Base-by-base conservation (phyloP, 176 grass and related monocot species). In the Carex pumila region DNA sequence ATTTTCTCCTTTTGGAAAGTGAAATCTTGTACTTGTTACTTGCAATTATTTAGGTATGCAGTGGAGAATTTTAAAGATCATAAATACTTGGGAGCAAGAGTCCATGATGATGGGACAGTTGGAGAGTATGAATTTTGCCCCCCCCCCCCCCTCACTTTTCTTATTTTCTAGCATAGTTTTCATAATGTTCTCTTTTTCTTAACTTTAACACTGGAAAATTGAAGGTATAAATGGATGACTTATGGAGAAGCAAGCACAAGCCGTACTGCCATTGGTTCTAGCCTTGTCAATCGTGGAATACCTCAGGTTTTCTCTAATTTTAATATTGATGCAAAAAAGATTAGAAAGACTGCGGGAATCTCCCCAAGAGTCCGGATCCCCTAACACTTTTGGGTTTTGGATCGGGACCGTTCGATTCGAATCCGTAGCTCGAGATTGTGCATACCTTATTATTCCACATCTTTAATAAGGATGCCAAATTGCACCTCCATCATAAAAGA, bases 151-250 rank as follows among this genome's bases (percentile, higher is more conserved):
- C 3, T 50, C 2, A 0, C 19, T 64, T 56, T 52, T 74, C 29
- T 88, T 45, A 25, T 54, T 14, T 39, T 78, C 81, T 65, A 81
- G 30, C 50, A 70, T 70, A 41, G 66, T 41, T 70, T 39, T 37
- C 34, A 70, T 70, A 41, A 41, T 70, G 34, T 43, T 70, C 2
- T 37, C 13, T 2, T 65, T 21, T 21, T n/a, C 50, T 80, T 54
- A 54, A 77, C 66, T 86, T 37, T 45, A 61, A 17, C 8, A 36
- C 18, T 64, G 14, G 13, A 43, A n/a, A 18, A 19, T 72, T 87
- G 65, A 83, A 97, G 94, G 8, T 97, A 97, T 87, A 92, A 92
- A 88, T 97, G 92, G 94, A 91, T 97, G 87, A 97, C 94, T 0
- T 97, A 94, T 84, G 90, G 92, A 86, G 94, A 97, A 97, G 87